Conservation (phyloP, 306 rosid genomes). For the Geum urbanum region DNA sequence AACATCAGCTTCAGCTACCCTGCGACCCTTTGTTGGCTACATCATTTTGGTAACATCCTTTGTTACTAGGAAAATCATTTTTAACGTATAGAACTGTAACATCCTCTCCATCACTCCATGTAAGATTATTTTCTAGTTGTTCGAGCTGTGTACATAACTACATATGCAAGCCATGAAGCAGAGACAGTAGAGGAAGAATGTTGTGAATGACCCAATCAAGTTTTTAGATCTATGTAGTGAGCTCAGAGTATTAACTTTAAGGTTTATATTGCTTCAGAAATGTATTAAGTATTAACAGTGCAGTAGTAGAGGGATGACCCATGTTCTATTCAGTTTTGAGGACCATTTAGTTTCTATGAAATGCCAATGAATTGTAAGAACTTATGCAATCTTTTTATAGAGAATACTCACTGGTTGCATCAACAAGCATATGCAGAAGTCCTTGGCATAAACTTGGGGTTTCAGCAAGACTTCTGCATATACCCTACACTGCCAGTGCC, state of each 20-base stretch:
- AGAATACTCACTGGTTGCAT: too few relatives aligned
- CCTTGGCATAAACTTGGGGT: too few relatives aligned
- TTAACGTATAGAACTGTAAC: constrained; percentile 24
- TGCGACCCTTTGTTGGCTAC: constrained; percentile 47
- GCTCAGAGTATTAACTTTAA: neutral
- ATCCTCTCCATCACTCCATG: constrained; percentile 13
- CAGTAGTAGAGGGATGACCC: neutral
- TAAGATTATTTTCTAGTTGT: neutral
- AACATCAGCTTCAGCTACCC: constrained; percentile 38
- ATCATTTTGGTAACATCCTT: constrained; percentile 39
- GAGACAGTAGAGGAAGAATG: constrained; percentile 22
- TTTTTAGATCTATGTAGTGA: constrained; percentile 6
- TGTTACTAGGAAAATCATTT: constrained; percentile 28
- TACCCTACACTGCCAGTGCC: too few relatives aligned
- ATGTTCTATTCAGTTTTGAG: neutral
- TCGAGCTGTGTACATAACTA: constrained; percentile 32
- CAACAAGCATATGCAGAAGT: too few relatives aligned
- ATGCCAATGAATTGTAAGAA: neutral
- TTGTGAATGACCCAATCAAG: neutral
- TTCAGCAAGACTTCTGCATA: too few relatives aligned
- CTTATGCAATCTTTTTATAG: too few relatives aligned
- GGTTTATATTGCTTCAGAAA: neutral
- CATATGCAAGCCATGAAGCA: constrained; percentile 20
- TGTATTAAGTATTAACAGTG: neutral
- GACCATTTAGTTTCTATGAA: constrained; percentile 2